Base-by-base conservation (phyloP, 345 rosid genomes). In the Combretum micranthum region DNA sequence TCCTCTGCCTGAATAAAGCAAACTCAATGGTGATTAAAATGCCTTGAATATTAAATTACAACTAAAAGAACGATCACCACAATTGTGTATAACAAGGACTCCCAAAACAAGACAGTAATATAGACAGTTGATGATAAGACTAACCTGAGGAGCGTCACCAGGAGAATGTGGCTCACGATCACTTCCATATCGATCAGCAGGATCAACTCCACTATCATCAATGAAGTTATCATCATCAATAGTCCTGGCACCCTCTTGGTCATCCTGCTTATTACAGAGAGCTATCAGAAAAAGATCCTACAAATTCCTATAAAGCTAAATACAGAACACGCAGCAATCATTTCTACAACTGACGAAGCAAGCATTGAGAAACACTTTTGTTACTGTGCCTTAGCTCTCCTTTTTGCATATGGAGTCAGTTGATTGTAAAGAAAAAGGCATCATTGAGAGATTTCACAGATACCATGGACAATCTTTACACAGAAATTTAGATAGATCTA, bases 211-310 rank as follows among this genome's bases (percentile, higher is more conserved):
- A 64, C 52, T 82, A 70, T 89, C 97, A 53, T 89, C 99, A 42
- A 93, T 93, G 64, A 93, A 93, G 67, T 89, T 78, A 71, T 89
- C 97, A 59, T 93, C 99, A 63, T 89, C 97, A 61, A 89, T 17
- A 18, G 87, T 93, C 82, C 86, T 79, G 65, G 66, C 74, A 68
- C 88, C 97, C 47, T 87, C 97, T 66, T 72, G 86, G 78, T 93
- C 99, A 72, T 89, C 90, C 98, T 92, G 65, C 60, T 39, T 45
- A 32, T 32, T 32, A 32, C 39, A 32, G 39, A 32, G 10, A 32
- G 39, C 39, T 63, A 61, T 32, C 47, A 52, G 51, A 46, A 15
- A 60, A 21, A 47, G 15, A 64, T 26, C 22, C 37, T 42, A 48
- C 23, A 13, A 42, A 50, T 21, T 9, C 9, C 23, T 20, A 37